Evolutionary conservation across 495 filamentous ascomycete species (phyloP).

Genomic region (Neurospora tetraspora): DNA sequence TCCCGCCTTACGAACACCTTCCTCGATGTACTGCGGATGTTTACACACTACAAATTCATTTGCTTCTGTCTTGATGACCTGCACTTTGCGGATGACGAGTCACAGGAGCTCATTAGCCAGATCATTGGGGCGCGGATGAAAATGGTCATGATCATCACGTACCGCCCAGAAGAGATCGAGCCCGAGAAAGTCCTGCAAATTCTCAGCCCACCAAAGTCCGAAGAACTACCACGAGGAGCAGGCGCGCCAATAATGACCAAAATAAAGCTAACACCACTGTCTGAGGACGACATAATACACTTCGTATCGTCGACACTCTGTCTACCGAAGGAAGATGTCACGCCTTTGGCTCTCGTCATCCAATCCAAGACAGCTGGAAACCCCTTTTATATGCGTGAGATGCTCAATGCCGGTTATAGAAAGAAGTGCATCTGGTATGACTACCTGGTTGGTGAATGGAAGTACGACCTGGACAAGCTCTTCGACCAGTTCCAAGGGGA

Average conservation of each 20-base stretch:
- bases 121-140: conserved; percentile 64
- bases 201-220: conserved; percentile 35
- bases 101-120: conserved; percentile 64
- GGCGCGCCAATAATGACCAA: conserved; percentile 46
- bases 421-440: conserved; percentile 84
- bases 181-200: conserved; percentile 37
- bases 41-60: conserved; percentile 69
- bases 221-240: conserved; percentile 31
- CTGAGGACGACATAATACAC: conserved; percentile 61
- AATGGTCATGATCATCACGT: conserved; percentile 66
- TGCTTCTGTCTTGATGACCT: conserved; percentile 79
- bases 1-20: conserved; percentile 76
- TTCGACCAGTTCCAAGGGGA: conserved; percentile 73
- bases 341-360: conserved; percentile 59
- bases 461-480: conserved; percentile 72
- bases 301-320: conserved; percentile 70
- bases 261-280: conserved; percentile 56
- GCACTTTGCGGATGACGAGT: conserved; percentile 80
- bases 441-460: conserved; percentile 68
- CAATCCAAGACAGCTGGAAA: conserved; percentile 77
- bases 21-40: conserved; percentile 68
- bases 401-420: conserved; percentile 77
- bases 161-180: conserved; percentile 44
- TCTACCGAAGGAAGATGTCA: conserved; percentile 45
- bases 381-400: conserved; percentile 80